A percentile compares a stretch with the other conserved stretches of the same genome.
These are phyloP conservation scores for Kuraishia ogatae DNA, from an alignment of 805 yeast species.

Conservation along the genomic window DNA sequence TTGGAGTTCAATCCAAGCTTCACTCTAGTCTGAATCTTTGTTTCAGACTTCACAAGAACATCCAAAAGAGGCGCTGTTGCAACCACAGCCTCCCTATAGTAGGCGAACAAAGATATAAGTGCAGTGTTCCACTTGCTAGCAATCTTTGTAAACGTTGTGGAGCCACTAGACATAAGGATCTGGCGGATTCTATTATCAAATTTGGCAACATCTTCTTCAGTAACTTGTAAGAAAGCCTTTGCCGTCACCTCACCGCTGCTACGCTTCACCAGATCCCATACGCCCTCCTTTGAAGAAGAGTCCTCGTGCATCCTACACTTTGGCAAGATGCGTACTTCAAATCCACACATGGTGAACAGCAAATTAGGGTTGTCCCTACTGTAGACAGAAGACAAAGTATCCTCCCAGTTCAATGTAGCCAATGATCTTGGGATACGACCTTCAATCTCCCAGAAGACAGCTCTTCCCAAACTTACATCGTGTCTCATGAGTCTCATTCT, in stretches of 20 bases:
- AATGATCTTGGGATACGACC: conserved; percentile 73
- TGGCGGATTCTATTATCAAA: conserved; percentile 84
- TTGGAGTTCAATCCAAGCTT: conserved; percentile 93
- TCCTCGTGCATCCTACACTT: conserved; percentile 49
- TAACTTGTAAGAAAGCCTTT: conserved; percentile 75
- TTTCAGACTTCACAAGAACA: conserved; percentile 81
- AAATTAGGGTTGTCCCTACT: conserved; percentile 86
- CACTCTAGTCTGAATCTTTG: conserved; percentile 87
- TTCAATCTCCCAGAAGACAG: conserved; percentile 83
- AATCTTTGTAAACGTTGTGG: conserved; percentile 88
- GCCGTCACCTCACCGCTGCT: conserved; percentile 80
- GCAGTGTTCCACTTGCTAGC: conserved; percentile 97
- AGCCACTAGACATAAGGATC: conserved; percentile 90
- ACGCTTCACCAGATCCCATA: conserved; percentile 79
- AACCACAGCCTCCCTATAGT: conserved; percentile 88
- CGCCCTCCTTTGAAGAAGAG: conserved; percentile 61
- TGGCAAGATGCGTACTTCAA: conserved; percentile 86
- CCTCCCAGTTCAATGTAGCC: conserved; percentile 70
- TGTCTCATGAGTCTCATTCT: conserved; percentile 86
- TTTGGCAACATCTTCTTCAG: conserved; percentile 68
- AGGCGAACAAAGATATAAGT: conserved; percentile 74
- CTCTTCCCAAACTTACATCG: conserved; percentile 89
- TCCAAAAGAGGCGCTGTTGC: conserved; percentile 75
- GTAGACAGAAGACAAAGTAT: conserved; percentile 78
- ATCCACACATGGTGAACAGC: conserved; percentile 87